Percentiles rank a stretch among this genome's conserved stretches.
These are phyloP conservation scores for Heritiera fomes DNA, from an alignment of 345 rosid species.

Conservation along the genomic window DNA sequence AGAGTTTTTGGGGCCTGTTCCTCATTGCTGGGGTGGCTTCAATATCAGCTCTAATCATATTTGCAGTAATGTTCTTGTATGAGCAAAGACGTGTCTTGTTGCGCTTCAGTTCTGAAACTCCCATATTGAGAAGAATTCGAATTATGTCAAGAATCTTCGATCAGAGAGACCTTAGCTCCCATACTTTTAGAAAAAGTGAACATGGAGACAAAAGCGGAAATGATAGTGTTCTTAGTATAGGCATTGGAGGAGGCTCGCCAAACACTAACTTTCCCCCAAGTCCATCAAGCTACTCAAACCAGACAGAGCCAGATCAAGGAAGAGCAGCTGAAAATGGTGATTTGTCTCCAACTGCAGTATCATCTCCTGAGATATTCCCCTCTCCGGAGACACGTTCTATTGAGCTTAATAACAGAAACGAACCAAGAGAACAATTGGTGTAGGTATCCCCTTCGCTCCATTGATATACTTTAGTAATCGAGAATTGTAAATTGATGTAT, in stretches of 20 bases:
- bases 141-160: slow-evolving; percentile 32
- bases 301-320: slow-evolving; percentile 22
- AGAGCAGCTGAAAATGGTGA: neutral
- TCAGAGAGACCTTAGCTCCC: slow-evolving; percentile 36
- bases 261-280: slow-evolving; percentile 14
- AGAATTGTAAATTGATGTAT: neutral
- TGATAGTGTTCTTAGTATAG: slow-evolving; percentile 13
- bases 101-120: slow-evolving; percentile 16
- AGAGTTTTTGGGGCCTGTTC: slow-evolving; percentile 49
- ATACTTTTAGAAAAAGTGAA: slow-evolving; percentile 28
- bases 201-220: neutral
- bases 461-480: neutral
- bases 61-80: slow-evolving; percentile 20
- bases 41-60: slow-evolving; percentile 30
- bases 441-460: neutral
- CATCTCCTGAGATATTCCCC: slow-evolving; percentile 1
- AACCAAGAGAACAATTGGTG: neutral
- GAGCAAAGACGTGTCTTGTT: slow-evolving; percentile 16
- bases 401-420: neutral
- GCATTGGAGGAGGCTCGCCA: slow-evolving; percentile 25
- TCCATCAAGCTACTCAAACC: neutral
- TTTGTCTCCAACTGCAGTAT: neutral
- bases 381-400: neutral
- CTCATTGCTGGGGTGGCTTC: slow-evolving; percentile 34
- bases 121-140: slow-evolving; percentile 27